Conservation (phyloP, 768 basidiomycete genomes). For the Tubosaeta sp. region DNA sequence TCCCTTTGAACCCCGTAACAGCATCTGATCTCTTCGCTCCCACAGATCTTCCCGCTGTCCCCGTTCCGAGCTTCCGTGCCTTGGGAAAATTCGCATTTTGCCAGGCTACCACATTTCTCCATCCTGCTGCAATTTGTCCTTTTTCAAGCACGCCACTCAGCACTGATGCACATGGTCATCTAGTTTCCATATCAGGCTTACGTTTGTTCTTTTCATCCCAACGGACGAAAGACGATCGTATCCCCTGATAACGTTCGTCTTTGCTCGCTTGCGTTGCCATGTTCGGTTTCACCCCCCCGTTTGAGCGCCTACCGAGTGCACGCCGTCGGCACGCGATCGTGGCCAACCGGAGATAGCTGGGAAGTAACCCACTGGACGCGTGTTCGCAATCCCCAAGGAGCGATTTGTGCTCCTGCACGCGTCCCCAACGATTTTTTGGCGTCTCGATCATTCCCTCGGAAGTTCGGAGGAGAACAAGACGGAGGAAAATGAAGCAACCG, state of each 20-base stretch:
- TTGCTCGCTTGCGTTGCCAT: not conserved
- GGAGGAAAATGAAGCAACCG: not conserved
- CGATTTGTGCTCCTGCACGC: not conserved
- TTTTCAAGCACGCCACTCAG: slow-evolving; percentile 2
- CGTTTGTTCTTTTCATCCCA: not conserved
- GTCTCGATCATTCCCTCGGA: slow-evolving; percentile 19
- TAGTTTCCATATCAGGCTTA: slow-evolving; percentile 3
- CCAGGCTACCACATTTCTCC: slow-evolving; percentile 7
- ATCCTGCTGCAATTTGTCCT: slow-evolving; percentile 6
- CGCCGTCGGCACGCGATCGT: not conserved
- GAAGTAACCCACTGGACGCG: not conserved
- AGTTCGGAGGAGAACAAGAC: slow-evolving; percentile 8
- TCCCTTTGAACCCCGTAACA: not conserved
- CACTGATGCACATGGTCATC: not conserved
- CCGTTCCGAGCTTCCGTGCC: slow-evolving; percentile 14
- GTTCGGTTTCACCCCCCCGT: not conserved
- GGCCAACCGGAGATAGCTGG: not conserved
- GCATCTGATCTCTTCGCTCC: not conserved
- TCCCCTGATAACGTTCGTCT: not conserved
- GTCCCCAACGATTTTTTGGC: not conserved
- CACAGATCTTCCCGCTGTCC: not conserved
- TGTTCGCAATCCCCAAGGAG: not conserved
- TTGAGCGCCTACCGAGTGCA: not conserved
- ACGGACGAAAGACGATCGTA: not conserved
- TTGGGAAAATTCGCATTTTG: slow-evolving; percentile 2